Conservation (phyloP, 2,329 filamentous ascomycete species). For the Colletotrichum phormii region DNA sequence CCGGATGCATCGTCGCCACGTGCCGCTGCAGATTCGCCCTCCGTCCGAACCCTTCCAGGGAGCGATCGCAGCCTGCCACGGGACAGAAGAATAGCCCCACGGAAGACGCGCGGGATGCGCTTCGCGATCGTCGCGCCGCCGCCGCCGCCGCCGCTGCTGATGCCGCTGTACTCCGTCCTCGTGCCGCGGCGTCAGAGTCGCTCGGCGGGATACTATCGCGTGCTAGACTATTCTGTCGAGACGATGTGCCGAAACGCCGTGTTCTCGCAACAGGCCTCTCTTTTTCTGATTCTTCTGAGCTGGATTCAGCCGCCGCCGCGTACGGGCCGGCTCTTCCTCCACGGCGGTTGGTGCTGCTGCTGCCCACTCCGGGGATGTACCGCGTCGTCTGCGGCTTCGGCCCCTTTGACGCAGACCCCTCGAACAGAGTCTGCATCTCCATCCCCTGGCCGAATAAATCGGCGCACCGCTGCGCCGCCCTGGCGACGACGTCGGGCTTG, state of each 20-base stretch:
- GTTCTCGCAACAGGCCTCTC: neutral
- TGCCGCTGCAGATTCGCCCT: slow-evolving; percentile 52
- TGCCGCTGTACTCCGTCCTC: neutral
- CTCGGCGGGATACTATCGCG: slow-evolving; percentile 39
- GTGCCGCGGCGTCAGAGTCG: slow-evolving; percentile 23
- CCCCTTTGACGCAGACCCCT: slow-evolving; percentile 41
- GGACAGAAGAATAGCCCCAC: slow-evolving; percentile 51
- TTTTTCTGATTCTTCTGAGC: slow-evolving; percentile 16
- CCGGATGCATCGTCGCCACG: slow-evolving; percentile 52
- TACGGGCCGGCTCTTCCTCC: neutral
- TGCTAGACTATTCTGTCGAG: slow-evolving; percentile 45
- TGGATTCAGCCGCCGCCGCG: neutral
- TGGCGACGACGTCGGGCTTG: slow-evolving; percentile 70
- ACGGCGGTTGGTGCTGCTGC: neutral
- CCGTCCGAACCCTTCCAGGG: slow-evolving; percentile 49
- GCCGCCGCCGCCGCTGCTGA: neutral
- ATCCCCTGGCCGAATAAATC: slow-evolving; percentile 80
- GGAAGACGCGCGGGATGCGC: slow-evolving; percentile 47
- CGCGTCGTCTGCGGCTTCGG: slow-evolving; percentile 23
- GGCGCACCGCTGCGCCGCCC: slow-evolving; percentile 80
- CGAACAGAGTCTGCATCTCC: slow-evolving; percentile 67
- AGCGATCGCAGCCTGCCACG: slow-evolving; percentile 50
- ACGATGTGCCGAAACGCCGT: slow-evolving; percentile 47
- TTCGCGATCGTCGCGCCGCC: slow-evolving; percentile 38
- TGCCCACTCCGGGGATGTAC: neutral